phyloP scores from a whole-genome alignment of 768 basidiomycete genomes.

The Suillus hirtellus region DNA sequence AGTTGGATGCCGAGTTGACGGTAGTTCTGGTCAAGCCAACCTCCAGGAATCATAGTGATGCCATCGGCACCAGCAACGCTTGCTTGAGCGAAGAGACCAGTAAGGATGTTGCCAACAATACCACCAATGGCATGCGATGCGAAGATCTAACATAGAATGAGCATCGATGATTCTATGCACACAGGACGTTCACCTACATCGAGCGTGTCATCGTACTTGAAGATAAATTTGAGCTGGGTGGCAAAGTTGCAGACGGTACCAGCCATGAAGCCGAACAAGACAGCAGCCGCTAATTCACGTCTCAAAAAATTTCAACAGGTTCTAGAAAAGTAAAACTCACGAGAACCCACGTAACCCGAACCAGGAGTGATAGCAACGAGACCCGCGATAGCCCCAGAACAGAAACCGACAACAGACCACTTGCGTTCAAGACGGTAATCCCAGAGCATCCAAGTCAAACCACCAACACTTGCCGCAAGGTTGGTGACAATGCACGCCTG shows the following conservation, averaged over 20 bases:
- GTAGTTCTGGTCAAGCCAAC: constrained; percentile 85
- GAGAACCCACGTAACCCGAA: constrained; percentile 78
- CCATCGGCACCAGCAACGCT: constrained; percentile 84
- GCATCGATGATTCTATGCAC: background rate
- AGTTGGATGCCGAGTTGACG: constrained; percentile 86
- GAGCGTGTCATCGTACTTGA: constrained; percentile 76
- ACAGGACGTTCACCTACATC: constrained; percentile 50
- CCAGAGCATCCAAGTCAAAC: constrained; percentile 91
- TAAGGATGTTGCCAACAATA: constrained; percentile 78
- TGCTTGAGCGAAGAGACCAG: constrained; percentile 84
- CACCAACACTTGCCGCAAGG: constrained; percentile 85
- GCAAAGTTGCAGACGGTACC: constrained; percentile 90
- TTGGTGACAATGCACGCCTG: constrained; percentile 94
- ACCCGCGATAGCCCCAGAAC: constrained; percentile 90
- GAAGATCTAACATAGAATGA: constrained; percentile 62
- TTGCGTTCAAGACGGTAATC: constrained; percentile 93
- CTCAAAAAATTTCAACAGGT: background rate
- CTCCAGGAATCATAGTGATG: constrained; percentile 61
- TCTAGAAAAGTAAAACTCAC: constrained; percentile 38
- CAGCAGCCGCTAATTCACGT: constrained; percentile 59
- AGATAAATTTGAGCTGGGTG: constrained; percentile 89
- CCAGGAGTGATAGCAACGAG: constrained; percentile 89
- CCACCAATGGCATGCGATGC: constrained; percentile 83
- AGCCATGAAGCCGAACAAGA: constrained; percentile 82
- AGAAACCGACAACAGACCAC: constrained; percentile 93